Base-by-base conservation (phyloP, 768 basidiomycete genomes). In the Trametopsis cervina region DNA sequence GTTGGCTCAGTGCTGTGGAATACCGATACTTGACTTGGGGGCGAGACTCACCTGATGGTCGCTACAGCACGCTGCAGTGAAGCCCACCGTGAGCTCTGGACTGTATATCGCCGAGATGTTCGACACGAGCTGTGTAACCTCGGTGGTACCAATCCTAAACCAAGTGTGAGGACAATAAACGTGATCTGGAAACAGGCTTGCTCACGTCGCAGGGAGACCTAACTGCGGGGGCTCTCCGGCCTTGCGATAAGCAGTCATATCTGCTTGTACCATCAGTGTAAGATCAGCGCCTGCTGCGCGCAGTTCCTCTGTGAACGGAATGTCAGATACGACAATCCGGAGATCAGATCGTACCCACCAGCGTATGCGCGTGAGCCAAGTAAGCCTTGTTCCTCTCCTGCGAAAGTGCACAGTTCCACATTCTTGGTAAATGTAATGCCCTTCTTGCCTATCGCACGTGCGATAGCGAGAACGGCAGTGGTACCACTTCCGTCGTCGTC, bases 341-440 rank as follows among this genome's bases (percentile, higher is more conserved):
- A 17, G 35, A 36, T 11, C 27, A 21, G 11, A 18, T 42, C 27
- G n/a, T n/a, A 71, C 85, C 61, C 60, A 89, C 89, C 69, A 12
- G 92, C 83, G 62, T 93, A 94, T 5, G 81, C 80, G 53, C 66
- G 76, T 18, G 85, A 89, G 23, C 93, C 93, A 12, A 79, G 62
- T 13, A 93, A 66, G 3, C 93, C 93, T 60, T 96, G 93, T 57
- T 96, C 93, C 61, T 96, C 93, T 4, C 92, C 93, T 1, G 90
- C 85, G 56, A 95, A 95, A 42, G 83, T 80, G 35, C 79, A 81
- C 7, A 96, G 72, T 56, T 89, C 83, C 15, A 95, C 85, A 56
- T 83, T 83, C 60, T 77, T 77, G 40, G 77, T 72, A 70, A 94
- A 93, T 42, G 67, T 74, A 57, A 95, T 61, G 13, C 77, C 76